Evolutionary conservation across 768 basidiomycete genomes (phyloP), one percentile per base, ranked within the genome.

Genomic region (Heimioporus sp.): DNA sequence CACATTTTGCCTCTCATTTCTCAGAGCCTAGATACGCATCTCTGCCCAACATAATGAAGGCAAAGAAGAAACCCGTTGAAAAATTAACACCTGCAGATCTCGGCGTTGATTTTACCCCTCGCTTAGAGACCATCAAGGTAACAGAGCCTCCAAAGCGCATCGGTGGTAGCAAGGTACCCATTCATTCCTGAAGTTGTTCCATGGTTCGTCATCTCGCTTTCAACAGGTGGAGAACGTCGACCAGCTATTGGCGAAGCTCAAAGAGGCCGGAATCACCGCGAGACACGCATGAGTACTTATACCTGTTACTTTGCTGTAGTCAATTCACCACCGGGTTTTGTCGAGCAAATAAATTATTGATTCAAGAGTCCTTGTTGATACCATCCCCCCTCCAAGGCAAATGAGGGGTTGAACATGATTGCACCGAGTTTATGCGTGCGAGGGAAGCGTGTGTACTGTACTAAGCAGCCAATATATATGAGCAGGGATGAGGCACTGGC

Each of bases 1-100:
- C 19, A 30, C n/a, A 38, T 21, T 7, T 6, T 28, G 24, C 24
- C 24, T 28, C 13, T 12, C 10, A 52, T 46, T 37, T 39, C 48
- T 48, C 64, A 93, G 95, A 96, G 69, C 96, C 96, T 0, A 87
- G 96, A 59, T 99, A 97, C 64, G 97, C 97, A 0, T 93, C 95
- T n/a, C 70, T 99, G 53, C 92, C 93, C 4, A 94, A 92, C 61
- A 96, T 96, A 71, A 96, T 96, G 92, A 95, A 96, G 72, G 97
- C 97, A n/a, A 98, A 98, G 80, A 99, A 98, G 80, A 99, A 99
- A 75, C 86, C 89, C 13, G 72, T 98, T 39, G 86, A 95, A 72
- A 93, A 90, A 65, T 62, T 97, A 46, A 81, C 81, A 15, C 77
- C 92, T 1, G 75, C 77, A 20, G 92, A 94, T 59, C 83, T 98